phyloP scores from a whole-genome alignment of 1,284 basidiomycete genomes.

The Paramarasmius palmivorus region DNA sequence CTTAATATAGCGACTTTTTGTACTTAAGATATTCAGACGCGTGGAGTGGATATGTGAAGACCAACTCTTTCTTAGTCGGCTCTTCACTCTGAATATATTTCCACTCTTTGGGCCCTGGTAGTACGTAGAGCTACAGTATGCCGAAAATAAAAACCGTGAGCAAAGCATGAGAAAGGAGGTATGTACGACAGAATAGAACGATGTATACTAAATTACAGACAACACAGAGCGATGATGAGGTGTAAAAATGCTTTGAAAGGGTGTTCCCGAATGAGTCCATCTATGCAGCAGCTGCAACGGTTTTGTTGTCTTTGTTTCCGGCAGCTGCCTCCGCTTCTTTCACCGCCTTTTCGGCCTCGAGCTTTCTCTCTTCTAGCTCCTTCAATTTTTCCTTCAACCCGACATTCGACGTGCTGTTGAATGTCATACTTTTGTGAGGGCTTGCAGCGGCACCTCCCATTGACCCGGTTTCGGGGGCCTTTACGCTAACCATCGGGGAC shows the following conservation, averaged over 20 bases:
- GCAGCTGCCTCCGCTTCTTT: constrained; percentile 56
- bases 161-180: neutral
- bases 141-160: neutral
- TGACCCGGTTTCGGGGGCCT: constrained; percentile 62
- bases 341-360: constrained; percentile 57
- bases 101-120: neutral
- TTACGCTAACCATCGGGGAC: constrained; percentile 58
- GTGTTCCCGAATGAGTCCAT: constrained; percentile 5
- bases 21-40: neutral
- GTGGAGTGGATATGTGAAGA: constrained; percentile 9
- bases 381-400: constrained; percentile 57
- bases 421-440: constrained; percentile 66
- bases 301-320: constrained; percentile 59
- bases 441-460: constrained; percentile 51
- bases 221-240: neutral
- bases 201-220: neutral
- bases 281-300: constrained; percentile 57
- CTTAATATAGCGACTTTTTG: neutral
- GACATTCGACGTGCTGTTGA: constrained; percentile 47
- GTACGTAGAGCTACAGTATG: constrained; percentile 4
- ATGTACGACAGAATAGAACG: neutral
- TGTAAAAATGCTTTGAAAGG: neutral
- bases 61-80: constrained; percentile 7
- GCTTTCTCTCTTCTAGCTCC: constrained; percentile 58
- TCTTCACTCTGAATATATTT: constrained; percentile 10